These are phyloP conservation scores for Crithidia expoeki DNA, from an alignment of 208 protist species.

Conservation along the genomic window DNA sequence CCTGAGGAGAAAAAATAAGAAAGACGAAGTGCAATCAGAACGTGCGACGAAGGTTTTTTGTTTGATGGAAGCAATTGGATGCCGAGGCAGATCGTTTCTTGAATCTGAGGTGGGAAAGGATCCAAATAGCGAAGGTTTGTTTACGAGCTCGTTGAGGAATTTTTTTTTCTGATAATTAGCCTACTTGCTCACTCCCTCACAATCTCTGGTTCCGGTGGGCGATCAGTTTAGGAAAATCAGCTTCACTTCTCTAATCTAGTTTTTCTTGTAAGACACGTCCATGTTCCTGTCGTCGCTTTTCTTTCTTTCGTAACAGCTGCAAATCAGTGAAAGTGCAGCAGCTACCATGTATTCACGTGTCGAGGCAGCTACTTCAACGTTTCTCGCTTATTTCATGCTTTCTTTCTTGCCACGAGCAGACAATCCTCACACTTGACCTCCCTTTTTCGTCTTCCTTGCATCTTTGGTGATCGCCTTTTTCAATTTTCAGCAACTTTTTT, in stretches of 20 bases:
- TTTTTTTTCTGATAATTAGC: no score
- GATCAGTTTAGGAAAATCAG: neutral
- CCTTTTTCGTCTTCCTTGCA: constrained; percentile 4
- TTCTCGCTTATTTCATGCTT: constrained; percentile 15
- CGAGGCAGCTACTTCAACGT: constrained; percentile 20
- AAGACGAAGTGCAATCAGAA: neutral
- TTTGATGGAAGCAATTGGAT: no score
- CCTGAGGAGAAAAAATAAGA: constrained; percentile 12
- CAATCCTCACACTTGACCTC: neutral
- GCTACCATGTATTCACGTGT: constrained; percentile 18
- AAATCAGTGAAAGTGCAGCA: constrained; percentile 15
- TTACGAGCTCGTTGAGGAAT: no score
- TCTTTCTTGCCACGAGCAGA: neutral
- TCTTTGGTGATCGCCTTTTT: neutral
- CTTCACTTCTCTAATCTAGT: neutral
- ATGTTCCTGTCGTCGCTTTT: no score
- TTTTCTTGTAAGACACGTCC: no score
- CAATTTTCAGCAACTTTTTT: neutral
- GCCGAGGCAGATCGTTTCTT: neutral
- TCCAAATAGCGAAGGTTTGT: no score
- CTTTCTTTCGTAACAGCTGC: constrained; percentile 11
- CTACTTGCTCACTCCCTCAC: no score
- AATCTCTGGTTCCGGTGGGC: no score
- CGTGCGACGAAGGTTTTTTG: neutral
- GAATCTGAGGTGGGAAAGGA: neutral